phyloP scores from a whole-genome alignment of 2,329 filamentous ascomycete genomes.

The Huntiella moniliformis region DNA sequence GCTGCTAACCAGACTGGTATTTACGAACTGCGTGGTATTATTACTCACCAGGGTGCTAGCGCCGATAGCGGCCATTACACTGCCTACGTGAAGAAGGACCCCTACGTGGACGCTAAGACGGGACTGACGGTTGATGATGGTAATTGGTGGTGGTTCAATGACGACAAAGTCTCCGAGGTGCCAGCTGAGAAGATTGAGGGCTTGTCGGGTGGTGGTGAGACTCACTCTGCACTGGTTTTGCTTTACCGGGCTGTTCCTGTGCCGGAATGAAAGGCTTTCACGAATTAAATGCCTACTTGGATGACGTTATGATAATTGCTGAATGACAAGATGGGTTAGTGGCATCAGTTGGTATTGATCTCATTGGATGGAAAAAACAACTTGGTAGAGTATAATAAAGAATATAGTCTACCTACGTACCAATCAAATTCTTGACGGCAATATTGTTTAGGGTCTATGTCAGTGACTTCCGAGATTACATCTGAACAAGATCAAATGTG shows the following conservation, averaged over 20 bases:
- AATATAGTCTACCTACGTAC: no score
- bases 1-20: slow-evolving; percentile 84
- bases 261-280: slow-evolving; percentile 33
- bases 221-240: slow-evolving; percentile 64
- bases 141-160: slow-evolving; percentile 99
- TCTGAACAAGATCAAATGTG: no score
- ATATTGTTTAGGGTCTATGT: no score
- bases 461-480: no score
- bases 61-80: slow-evolving; percentile 98
- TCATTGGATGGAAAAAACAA: no score
- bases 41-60: slow-evolving; percentile 91
- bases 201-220: slow-evolving; percentile 74
- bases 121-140: slow-evolving; percentile 72
- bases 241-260: slow-evolving; percentile 60
- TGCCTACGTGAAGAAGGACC: slow-evolving; percentile 87
- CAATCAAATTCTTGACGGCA: no score
- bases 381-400: no score
- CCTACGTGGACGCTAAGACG: slow-evolving; percentile 49
- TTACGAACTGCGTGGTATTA: slow-evolving; percentile 83
- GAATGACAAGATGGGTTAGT: no score
- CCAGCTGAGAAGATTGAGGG: slow-evolving; percentile 78
- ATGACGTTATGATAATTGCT: no score
- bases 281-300: background rate
- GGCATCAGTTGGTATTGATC: no score
- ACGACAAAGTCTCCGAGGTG: slow-evolving; percentile 91